Base-by-base conservation (phyloP, 2,329 filamentous ascomycete genomes). In the Xylaria polymorpha region DNA sequence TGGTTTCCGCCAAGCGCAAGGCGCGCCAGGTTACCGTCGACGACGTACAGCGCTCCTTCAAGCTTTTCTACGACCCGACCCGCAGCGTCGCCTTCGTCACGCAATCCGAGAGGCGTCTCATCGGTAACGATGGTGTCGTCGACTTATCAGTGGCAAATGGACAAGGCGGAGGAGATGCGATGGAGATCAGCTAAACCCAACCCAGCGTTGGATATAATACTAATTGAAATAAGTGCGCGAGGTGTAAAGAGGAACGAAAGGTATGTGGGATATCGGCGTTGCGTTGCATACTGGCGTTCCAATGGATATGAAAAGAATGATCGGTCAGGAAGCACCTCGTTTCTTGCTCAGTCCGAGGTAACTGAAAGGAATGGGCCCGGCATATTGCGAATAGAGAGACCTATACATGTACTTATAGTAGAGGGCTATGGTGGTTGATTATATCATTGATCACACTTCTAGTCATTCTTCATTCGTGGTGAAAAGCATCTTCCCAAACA, bases 11-110 rank as follows among this genome's bases (percentile, higher is more conserved):
- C 76, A 98, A 98, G 87, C 89, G 94, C 73, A 92, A 90, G 77
- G 91, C 92, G 18, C 93, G 93, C 81, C 91, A 95, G 77, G 93
- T 99, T 57, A 89, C 87, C 66, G 87, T 97, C 67, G 90, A 93
- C 65, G 96, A 99, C 78, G 94, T 99, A 14, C 92, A 97, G 84
- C 90, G 95, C 74, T 97, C 94, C 82, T 99, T 95, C 85, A 87
- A 91, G 78, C 88, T 99, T 58, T 99, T 99, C 83, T 97, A 95
- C 82, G 96, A 99, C 80, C 91, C 94, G 0, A 85, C 85, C 58
- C 88, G 96, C 75, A 98, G 94, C 80, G 92, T 97, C 75, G 93
- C 93, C 81, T 98, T 98, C 76, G 94, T 99, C 53, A 83, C 87
- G 67, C 92, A 97, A 72, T 97, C 92, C 69, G 96, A 98, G 84